A percentile compares a stretch with the other conserved stretches of the same genome.
Evolutionary conservation across 1,139 yeast species (phyloP).

Genomic region (Candida pseudoviswanathii): DNA sequence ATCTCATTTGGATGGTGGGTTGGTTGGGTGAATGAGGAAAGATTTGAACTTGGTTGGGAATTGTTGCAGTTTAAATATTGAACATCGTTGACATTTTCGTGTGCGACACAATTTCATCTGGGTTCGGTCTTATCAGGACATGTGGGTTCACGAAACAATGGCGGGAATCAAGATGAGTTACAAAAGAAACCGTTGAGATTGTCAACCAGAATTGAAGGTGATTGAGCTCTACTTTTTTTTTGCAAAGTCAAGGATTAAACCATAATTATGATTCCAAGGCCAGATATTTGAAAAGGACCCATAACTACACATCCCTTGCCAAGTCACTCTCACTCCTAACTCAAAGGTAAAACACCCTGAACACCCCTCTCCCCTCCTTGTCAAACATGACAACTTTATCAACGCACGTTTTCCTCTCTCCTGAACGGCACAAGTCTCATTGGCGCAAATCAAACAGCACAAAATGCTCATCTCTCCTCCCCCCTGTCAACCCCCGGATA

Average conservation of each 20-base stretch:
- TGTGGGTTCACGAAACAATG: neutral
- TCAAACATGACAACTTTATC: neutral
- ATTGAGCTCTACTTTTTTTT: neutral
- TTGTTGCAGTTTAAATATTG: neutral
- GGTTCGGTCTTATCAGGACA: neutral
- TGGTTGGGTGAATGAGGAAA: neutral
- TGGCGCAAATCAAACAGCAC: neutral
- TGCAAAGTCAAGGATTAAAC: no score
- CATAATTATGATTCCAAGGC: no score
- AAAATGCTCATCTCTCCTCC: neutral
- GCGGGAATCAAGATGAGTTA: neutral
- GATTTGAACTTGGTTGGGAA: neutral
- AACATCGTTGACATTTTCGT: neutral
- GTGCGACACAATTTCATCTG: neutral
- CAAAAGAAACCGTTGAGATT: neutral
- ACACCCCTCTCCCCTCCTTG: no score
- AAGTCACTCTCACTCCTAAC: no score
- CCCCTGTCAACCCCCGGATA: neutral
- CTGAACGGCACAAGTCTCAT: neutral
- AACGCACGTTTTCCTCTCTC: neutral
- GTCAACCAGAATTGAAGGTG: neutral
- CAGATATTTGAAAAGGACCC: no score
- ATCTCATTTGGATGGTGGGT: slow-evolving; percentile 3
- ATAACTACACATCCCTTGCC: no score
- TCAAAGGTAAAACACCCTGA: no score